Evolutionary conservation across 129 eudicot species (phyloP).

Genomic region (Heracleum sosnowskyi): DNA sequence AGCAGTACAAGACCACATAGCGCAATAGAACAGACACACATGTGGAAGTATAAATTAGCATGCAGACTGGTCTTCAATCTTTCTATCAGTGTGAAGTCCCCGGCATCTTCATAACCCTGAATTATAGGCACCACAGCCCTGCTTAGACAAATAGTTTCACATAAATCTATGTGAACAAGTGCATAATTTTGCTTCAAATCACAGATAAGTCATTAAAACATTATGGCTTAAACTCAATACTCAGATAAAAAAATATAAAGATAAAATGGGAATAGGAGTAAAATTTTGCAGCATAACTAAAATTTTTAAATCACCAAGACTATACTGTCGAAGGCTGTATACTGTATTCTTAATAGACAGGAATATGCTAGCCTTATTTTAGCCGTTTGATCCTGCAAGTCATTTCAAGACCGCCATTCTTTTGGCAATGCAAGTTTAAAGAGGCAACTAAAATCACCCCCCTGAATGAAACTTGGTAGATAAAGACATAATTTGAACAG

Average conservation of each 20-base stretch:
- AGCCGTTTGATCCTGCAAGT: background rate
- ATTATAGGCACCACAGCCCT: slow-evolving; percentile 96
- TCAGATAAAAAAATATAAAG: no score
- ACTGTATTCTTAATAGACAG: background rate
- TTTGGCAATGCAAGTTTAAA: background rate
- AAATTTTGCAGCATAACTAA: no score
- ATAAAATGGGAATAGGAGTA: no score
- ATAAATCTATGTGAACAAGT: slow-evolving; percentile 32
- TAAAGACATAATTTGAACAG: background rate
- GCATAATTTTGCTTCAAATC: slow-evolving; percentile 13
- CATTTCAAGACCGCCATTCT: background rate
- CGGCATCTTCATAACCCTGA: slow-evolving; percentile 99
- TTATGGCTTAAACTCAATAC: no score
- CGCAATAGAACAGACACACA: slow-evolving; percentile 54
- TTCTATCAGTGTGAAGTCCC: slow-evolving; percentile 78
- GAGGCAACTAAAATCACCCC: background rate
- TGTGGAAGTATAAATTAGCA: slow-evolving; percentile 63
- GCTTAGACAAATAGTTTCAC: slow-evolving; percentile 46
- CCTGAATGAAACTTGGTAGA: background rate
- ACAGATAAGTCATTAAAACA: background rate
- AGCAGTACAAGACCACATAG: slow-evolving; percentile 72
- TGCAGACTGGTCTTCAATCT: slow-evolving; percentile 79
- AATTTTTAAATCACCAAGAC: background rate
- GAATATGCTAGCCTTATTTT: background rate
- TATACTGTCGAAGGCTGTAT: background rate